These are phyloP conservation scores for Senna siamea DNA, from an alignment of 306 rosid genomes.

Conservation along the genomic window DNA sequence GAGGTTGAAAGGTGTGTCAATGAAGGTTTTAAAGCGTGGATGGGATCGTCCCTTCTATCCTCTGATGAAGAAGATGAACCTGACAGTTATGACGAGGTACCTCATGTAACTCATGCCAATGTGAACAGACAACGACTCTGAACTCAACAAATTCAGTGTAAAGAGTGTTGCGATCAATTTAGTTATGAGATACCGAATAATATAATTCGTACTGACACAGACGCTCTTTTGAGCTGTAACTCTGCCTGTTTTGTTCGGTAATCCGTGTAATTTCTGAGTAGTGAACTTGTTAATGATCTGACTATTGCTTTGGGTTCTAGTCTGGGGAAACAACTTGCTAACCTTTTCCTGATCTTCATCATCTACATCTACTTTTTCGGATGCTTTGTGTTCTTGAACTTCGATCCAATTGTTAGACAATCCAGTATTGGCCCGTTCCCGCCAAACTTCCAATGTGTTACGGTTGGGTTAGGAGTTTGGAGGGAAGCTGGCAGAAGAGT, in stretches of 20 bases:
- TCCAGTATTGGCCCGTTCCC: background rate
- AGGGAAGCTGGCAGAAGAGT: background rate
- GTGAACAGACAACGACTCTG: conserved; percentile 55
- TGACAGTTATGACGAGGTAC: conserved; percentile 59
- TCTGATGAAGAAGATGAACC: conserved; percentile 95
- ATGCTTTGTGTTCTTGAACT: conserved; percentile 18
- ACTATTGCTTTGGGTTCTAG: conserved; percentile 1
- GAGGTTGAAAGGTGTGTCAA: conserved; percentile 82
- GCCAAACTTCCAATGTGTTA: background rate
- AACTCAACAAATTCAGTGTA: conserved; percentile 32
- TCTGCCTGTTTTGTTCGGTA: conserved; percentile 32
- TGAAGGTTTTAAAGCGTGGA: conserved; percentile 96
- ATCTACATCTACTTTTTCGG: background rate
- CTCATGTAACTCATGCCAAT: conserved; percentile 46
- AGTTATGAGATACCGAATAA: background rate
- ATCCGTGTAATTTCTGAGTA: conserved; percentile 48
- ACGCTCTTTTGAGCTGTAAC: conserved; percentile 30
- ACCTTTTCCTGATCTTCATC: background rate
- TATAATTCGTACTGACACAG: conserved; percentile 9
- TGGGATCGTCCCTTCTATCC: conserved; percentile 93
- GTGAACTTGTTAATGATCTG: conserved; percentile 35
- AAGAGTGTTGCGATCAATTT: conserved; percentile 40
- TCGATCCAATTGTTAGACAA: background rate
- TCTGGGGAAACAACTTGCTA: conserved; percentile 3
- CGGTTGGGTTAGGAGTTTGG: background rate